These are phyloP conservation scores for Nasturtium officinale DNA, from an alignment of 345 rosid species.

Conservation along the genomic window DNA sequence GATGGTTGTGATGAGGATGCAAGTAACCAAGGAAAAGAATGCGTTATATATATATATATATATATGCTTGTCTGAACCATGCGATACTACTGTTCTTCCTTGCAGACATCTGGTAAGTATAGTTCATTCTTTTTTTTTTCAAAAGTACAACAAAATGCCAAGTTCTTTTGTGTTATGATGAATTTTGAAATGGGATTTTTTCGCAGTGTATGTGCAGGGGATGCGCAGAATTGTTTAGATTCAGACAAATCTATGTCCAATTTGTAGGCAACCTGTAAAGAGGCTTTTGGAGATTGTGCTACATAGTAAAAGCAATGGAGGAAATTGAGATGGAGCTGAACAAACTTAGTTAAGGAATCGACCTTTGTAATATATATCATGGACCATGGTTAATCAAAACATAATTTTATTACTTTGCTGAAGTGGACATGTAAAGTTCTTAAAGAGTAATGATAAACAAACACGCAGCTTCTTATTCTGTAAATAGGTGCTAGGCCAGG, in stretches of 20 bases:
- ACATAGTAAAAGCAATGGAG: slow-evolving; percentile 25
- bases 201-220: slow-evolving; percentile 91
- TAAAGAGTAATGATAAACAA: slow-evolving; percentile 35
- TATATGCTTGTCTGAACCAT: slow-evolving; percentile 80
- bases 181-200: not conserved
- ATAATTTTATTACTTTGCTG: slow-evolving; percentile 12
- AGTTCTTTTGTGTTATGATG: not conserved
- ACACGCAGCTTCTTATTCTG: slow-evolving; percentile 55
- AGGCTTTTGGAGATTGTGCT: slow-evolving; percentile 75
- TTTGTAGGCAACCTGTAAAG: slow-evolving; percentile 85
- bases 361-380: slow-evolving; percentile 20
- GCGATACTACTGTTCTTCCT: slow-evolving; percentile 78
- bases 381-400: slow-evolving; percentile 4
- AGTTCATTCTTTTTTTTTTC: not conserved
- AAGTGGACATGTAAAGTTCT: slow-evolving; percentile 59
- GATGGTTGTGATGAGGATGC: slow-evolving; percentile 45
- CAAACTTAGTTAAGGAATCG: slow-evolving; percentile 5
- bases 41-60: too few relatives aligned
- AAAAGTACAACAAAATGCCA: not conserved
- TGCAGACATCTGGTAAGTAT: slow-evolving; percentile 83
- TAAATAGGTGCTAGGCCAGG: slow-evolving; percentile 46
- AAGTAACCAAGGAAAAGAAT: slow-evolving; percentile 57
- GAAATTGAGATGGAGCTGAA: not conserved
- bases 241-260: slow-evolving; percentile 76
- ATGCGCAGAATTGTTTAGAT: slow-evolving; percentile 82